Evolutionary conservation across 371 early-diverging fungal species (phyloP).

Genomic region (Mucor mucedo): DNA sequence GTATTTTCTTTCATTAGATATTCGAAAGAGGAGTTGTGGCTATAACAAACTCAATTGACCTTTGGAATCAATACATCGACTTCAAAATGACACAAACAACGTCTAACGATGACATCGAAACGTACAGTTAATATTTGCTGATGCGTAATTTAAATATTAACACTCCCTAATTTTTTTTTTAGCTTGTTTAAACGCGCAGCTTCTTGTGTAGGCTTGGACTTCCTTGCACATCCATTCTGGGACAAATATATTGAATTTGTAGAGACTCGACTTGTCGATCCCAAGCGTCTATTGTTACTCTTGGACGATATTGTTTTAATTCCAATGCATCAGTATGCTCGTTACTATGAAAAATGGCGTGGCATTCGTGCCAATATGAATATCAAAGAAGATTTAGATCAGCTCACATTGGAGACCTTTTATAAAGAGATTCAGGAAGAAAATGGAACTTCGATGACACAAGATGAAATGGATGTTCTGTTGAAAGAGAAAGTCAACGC

Average conservation of each 20-base stretch:
- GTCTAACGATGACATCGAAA: conserved; percentile 57
- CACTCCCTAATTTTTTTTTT: background rate
- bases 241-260: conserved; percentile 74
- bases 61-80: conserved; percentile 72
- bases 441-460: conserved; percentile 29
- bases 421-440: conserved; percentile 40
- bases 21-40: conserved; percentile 69
- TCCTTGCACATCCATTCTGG: conserved; percentile 73
- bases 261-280: conserved; percentile 49
- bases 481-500: conserved; percentile 59
- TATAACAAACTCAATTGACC: conserved; percentile 68
- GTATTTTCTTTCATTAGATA: conserved; percentile 40
- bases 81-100: conserved; percentile 58
- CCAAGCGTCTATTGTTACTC: conserved; percentile 47
- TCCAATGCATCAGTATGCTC: conserved; percentile 75
- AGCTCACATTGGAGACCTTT: conserved; percentile 44
- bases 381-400: conserved; percentile 52
- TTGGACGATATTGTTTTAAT: conserved; percentile 67
- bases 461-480: conserved; percentile 54
- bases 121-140: conserved; percentile 35
- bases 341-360: conserved; percentile 72
- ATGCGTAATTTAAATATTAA: background rate
- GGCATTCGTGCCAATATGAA: conserved; percentile 53
- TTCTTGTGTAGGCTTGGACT: conserved; percentile 64
- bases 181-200: conserved; percentile 70